Evolutionary conservation across 2,329 filamentous ascomycete species (phyloP).

Genomic region (Drechslera avenae): DNA sequence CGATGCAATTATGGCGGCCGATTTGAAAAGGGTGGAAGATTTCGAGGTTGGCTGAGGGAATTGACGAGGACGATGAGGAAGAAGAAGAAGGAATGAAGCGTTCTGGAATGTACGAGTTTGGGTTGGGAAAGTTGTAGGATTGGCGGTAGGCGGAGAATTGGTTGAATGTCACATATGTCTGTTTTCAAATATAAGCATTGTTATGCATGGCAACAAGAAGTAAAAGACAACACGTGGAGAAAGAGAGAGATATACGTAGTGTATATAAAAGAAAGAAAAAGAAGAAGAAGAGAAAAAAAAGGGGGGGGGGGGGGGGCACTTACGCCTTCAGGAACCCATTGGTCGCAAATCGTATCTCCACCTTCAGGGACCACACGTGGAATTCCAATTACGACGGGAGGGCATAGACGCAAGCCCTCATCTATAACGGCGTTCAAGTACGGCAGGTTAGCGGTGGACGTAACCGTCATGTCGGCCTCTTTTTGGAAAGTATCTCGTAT

Average conservation of each 20-base stretch:
- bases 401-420: slow-evolving; percentile 45
- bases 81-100: slow-evolving; percentile 32
- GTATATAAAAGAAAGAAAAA: not conserved
- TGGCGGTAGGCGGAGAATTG: slow-evolving; percentile 36
- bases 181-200: no score
- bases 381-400: slow-evolving; percentile 24
- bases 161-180: slow-evolving; percentile 40
- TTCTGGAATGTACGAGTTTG: slow-evolving; percentile 43
- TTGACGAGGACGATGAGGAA: not conserved
- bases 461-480: slow-evolving; percentile 31
- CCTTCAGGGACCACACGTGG: slow-evolving; percentile 29
- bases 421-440: slow-evolving; percentile 45
- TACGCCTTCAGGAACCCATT: slow-evolving; percentile 32
- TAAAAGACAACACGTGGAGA: not conserved
- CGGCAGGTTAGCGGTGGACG: slow-evolving; percentile 20
- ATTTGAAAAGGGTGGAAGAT: slow-evolving; percentile 34
- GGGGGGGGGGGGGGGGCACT: not conserved
- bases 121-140: slow-evolving; percentile 32
- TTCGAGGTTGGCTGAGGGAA: slow-evolving; percentile 22
- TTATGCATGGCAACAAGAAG: no score
- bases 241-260: no score
- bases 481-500: slow-evolving; percentile 29
- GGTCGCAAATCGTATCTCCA: slow-evolving; percentile 29
- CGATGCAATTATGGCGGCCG: slow-evolving; percentile 38
- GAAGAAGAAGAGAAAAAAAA: not conserved